phyloP scores from a whole-genome alignment of 2,329 filamentous ascomycete genomes.

The Aureobasidium leucospermi region DNA sequence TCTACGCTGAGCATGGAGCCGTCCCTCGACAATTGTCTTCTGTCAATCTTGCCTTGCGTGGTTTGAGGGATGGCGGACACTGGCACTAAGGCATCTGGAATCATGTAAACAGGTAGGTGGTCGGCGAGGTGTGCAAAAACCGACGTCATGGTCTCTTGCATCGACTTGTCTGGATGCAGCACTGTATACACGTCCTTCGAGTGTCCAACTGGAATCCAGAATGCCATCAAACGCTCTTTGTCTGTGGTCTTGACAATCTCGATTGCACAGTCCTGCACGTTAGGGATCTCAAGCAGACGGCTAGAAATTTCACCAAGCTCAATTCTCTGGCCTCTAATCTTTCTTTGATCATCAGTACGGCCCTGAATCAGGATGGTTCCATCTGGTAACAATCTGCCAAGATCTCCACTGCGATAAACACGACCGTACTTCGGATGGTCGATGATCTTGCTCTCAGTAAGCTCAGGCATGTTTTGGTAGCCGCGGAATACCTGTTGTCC shows the following conservation, averaged over 20 bases:
- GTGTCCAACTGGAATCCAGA: conserved; percentile 51
- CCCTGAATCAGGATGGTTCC: conserved; percentile 67
- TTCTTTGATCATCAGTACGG: conserved; percentile 71
- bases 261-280: conserved; percentile 57
- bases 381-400: conserved; percentile 70
- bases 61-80: conserved; percentile 64
- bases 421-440: conserved; percentile 61
- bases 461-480: conserved; percentile 59
- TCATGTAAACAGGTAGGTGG: conserved; percentile 66
- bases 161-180: conserved; percentile 31
- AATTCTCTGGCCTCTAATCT: conserved; percentile 71
- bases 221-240: conserved; percentile 55
- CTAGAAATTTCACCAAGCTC: conserved; percentile 71
- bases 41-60: conserved; percentile 67
- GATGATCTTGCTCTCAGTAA: conserved; percentile 62
- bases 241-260: conserved; percentile 45
- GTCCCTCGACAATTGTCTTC: conserved; percentile 41
- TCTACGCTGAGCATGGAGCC: conserved; percentile 42
- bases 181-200: conserved; percentile 27
- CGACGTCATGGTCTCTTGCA: conserved; percentile 27
- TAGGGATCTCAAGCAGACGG: conserved; percentile 45
- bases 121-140: conserved; percentile 51
- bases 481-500: conserved; percentile 71
- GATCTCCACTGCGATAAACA: conserved; percentile 75
- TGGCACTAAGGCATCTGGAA: conserved; percentile 67